phyloP scores from a whole-genome alignment of 2,329 filamentous ascomycete genomes.

The Chaetomium strumarium region DNA sequence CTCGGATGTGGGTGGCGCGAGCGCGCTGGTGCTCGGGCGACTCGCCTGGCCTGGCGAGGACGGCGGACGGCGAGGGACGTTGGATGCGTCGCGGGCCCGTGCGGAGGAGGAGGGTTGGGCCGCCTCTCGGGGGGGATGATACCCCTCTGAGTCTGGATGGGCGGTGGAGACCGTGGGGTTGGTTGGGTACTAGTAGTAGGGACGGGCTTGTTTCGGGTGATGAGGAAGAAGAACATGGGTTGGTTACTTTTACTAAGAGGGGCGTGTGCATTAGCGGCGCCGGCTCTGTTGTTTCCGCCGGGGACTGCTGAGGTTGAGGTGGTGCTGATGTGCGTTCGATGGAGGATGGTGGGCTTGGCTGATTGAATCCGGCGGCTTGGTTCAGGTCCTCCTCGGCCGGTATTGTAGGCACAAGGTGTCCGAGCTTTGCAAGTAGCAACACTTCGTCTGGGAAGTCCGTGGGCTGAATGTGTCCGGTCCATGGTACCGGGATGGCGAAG shows the following conservation, averaged over 20 bases:
- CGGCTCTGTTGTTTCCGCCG: too few species aligned
- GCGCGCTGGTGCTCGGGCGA: slow-evolving; percentile 15
- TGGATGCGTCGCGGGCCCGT: slow-evolving; percentile 19
- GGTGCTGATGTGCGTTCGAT: too few species aligned
- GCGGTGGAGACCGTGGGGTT: background rate
- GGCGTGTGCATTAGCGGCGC: background rate
- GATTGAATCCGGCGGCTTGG: too few species aligned
- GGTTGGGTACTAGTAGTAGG: too few species aligned
- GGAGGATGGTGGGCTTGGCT: too few species aligned
- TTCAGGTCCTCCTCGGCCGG: too few species aligned
- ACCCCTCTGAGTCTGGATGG: background rate
- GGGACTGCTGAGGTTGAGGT: too few species aligned
- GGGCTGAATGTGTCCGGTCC: background rate
- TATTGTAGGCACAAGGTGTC: too few species aligned
- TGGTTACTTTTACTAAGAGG: background rate
- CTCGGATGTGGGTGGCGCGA: slow-evolving; percentile 21
- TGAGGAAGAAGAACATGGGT: background rate
- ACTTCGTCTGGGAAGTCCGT: too few species aligned
- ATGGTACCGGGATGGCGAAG: background rate
- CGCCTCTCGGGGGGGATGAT: background rate
- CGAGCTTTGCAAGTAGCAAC: too few species aligned
- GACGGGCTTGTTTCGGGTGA: too few species aligned
- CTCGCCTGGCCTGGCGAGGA: slow-evolving; percentile 20
- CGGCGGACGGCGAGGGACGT: background rate
- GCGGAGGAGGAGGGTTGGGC: slow-evolving; percentile 16